A percentile compares a stretch with the other conserved stretches of the same genome.
Conservation (phyloP, 148 eudicot genomes). For the Cornus kousa region DNA sequence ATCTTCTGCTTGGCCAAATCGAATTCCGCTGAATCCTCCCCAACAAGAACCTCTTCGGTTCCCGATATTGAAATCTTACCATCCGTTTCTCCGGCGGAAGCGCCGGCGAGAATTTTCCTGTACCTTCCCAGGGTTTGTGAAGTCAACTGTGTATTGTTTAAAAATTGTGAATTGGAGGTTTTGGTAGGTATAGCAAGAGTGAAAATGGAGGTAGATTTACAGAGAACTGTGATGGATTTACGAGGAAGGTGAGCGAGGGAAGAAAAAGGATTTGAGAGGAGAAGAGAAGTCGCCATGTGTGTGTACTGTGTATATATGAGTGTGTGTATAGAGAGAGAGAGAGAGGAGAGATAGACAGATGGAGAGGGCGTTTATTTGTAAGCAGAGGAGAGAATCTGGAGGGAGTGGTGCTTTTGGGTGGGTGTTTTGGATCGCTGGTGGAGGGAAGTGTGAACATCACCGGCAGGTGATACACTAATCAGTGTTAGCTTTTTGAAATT, state of each 20-base stretch:
- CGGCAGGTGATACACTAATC: neutral
- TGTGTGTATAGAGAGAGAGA: neutral
- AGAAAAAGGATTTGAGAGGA: conserved; percentile 45
- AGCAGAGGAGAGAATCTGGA: conserved; percentile 19
- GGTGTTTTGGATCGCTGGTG: conserved; percentile 12
- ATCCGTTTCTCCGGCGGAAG: conserved; percentile 42
- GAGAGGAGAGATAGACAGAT: neutral
- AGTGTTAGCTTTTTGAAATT: neutral
- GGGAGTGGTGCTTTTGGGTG: conserved; percentile 19
- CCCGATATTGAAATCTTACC: conserved; percentile 12
- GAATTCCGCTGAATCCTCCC: conserved; percentile 81
- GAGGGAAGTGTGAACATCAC: neutral
- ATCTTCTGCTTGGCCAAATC: conserved; percentile 63
- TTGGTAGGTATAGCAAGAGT: neutral
- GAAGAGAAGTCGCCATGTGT: conserved; percentile 61
- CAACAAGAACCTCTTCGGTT: conserved; percentile 33
- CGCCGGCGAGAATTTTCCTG: conserved; percentile 26
- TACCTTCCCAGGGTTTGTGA: conserved; percentile 8
- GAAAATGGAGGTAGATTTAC: conserved; percentile 3
- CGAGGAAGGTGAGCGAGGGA: conserved; percentile 17
- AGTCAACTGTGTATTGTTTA: conserved; percentile 6
- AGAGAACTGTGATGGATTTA: conserved; percentile 13
- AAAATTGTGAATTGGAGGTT: neutral
- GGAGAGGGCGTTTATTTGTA: neutral
- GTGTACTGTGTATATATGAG: neutral